These are phyloP conservation scores for Russula griseocarnosa DNA, from an alignment of 768 basidiomycete genomes.

Conservation along the genomic window DNA sequence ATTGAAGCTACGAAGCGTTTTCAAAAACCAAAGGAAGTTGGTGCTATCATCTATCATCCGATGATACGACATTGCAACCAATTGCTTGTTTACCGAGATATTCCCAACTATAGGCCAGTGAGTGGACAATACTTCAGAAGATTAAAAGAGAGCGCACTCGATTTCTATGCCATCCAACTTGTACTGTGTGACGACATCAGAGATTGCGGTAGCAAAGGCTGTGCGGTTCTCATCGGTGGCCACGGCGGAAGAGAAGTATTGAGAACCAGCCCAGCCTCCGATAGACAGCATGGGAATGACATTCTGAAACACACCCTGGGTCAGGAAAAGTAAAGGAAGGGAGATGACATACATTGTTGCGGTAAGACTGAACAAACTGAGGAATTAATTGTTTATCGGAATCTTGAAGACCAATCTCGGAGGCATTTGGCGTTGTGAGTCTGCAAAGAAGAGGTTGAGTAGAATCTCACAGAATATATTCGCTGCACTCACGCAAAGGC, in stretches of 20 bases:
- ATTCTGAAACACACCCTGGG: not conserved
- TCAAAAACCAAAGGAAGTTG: conserved; percentile 16
- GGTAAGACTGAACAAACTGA: conserved; percentile 30
- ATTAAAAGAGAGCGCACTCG: conserved; percentile 11
- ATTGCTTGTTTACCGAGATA: not conserved
- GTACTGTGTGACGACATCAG: conserved; percentile 2
- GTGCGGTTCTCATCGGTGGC: conserved; percentile 18
- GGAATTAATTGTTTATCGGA: conserved; percentile 31
- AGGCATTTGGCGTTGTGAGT: conserved; percentile 25
- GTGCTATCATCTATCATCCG: conserved; percentile 6
- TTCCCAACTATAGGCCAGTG: conserved; percentile 21
- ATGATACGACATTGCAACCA: conserved; percentile 10
- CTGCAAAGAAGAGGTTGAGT: conserved; percentile 5
- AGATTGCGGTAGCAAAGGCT: conserved; percentile 14
- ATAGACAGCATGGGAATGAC: conserved; percentile 23
- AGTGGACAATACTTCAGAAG: not conserved
- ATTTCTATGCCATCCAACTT: conserved; percentile 23
- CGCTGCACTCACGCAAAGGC: conserved; percentile 53
- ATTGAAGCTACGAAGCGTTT: conserved; percentile 5
- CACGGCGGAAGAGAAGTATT: conserved; percentile 23
- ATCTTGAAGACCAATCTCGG: conserved; percentile 29
- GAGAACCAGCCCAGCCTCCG: conserved; percentile 25
- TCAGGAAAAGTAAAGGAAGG: not conserved
- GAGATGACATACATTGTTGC: conserved; percentile 22
- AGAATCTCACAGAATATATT: not conserved